Conservation (phyloP, 2,329 filamentous ascomycete species). For the Hansfordia pulvinata region DNA sequence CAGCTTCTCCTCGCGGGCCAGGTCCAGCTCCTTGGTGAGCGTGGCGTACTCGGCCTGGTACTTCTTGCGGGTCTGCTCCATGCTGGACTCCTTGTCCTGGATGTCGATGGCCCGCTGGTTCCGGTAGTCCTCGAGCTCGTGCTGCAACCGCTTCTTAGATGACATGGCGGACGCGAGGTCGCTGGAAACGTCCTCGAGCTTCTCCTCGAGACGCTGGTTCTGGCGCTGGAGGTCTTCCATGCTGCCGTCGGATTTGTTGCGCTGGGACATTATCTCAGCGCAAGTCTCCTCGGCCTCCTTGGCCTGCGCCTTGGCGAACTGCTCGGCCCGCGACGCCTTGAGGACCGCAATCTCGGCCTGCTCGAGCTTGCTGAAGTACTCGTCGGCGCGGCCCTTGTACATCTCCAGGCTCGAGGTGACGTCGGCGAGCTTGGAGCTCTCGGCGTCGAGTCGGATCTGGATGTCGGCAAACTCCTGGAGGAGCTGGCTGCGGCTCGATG, state of each 20-base stretch:
- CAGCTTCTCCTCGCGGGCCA: slow-evolving; percentile 78
- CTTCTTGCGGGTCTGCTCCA: slow-evolving; percentile 96
- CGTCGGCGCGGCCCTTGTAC: slow-evolving; percentile 86
- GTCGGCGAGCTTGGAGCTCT: slow-evolving; percentile 74
- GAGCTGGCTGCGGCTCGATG: slow-evolving; percentile 74
- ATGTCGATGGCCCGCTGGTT: slow-evolving; percentile 91
- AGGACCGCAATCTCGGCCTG: slow-evolving; percentile 93
- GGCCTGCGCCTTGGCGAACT: slow-evolving; percentile 83
- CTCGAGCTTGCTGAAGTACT: slow-evolving; percentile 95
- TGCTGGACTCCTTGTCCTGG: slow-evolving; percentile 88
- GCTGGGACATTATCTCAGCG: slow-evolving; percentile 79
- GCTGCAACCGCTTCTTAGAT: slow-evolving; percentile 86
- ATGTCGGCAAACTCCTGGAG: slow-evolving; percentile 87
- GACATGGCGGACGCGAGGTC: slow-evolving; percentile 78
- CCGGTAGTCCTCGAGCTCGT: slow-evolving; percentile 94
- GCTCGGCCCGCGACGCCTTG: slow-evolving; percentile 81
- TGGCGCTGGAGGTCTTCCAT: slow-evolving; percentile 86
- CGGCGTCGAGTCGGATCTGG: slow-evolving; percentile 83
- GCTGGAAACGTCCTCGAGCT: slow-evolving; percentile 79
- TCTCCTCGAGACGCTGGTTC: slow-evolving; percentile 81
- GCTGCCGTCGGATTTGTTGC: slow-evolving; percentile 74
- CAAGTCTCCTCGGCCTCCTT: slow-evolving; percentile 86
- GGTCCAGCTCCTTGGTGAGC: slow-evolving; percentile 81
- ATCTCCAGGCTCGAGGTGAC: slow-evolving; percentile 71
- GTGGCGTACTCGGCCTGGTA: slow-evolving; percentile 88